phyloP scores from a whole-genome alignment of 2,329 filamentous ascomycete species.

The Aureobasidium pullulans region DNA sequence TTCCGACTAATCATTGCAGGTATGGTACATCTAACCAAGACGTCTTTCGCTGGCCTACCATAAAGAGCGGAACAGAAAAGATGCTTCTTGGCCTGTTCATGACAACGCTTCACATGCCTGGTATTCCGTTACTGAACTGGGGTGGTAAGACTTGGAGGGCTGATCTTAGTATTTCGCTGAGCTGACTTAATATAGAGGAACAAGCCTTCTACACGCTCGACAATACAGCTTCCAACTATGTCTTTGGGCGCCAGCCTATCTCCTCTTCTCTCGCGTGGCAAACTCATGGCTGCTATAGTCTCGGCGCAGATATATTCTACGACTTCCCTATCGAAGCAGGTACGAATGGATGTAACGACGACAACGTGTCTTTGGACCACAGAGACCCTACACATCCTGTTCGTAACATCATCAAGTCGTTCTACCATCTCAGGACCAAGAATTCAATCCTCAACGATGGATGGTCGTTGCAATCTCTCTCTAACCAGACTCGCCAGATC shows the following conservation, averaged over 20 bases:
- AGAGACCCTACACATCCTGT: constrained; percentile 55
- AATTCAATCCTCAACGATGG: constrained; percentile 55
- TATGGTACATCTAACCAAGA: constrained; percentile 60
- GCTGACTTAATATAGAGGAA: constrained; percentile 40
- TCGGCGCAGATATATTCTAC: constrained; percentile 50
- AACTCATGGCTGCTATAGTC: constrained; percentile 55
- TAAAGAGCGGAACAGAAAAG: constrained; percentile 49
- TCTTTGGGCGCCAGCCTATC: constrained; percentile 58
- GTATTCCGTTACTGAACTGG: constrained; percentile 55
- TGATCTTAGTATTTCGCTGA: neutral
- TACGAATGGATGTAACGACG: constrained; percentile 49
- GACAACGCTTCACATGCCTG: constrained; percentile 52
- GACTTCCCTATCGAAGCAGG: constrained; percentile 51
- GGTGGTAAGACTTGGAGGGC: constrained; percentile 27
- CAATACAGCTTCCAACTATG: constrained; percentile 56
- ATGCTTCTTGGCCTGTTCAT: constrained; percentile 54
- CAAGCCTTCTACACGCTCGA: constrained; percentile 58
- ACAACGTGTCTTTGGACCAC: constrained; percentile 52
- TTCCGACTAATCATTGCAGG: neutral
- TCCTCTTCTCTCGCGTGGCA: constrained; percentile 56
- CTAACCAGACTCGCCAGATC: constrained; percentile 47
- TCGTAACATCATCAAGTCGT: constrained; percentile 53
- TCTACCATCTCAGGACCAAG: constrained; percentile 53
- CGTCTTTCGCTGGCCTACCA: constrained; percentile 56
- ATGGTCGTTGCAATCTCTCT: constrained; percentile 47